Conservation (phyloP, 208 protist species). For the Strigomonas galati region DNA sequence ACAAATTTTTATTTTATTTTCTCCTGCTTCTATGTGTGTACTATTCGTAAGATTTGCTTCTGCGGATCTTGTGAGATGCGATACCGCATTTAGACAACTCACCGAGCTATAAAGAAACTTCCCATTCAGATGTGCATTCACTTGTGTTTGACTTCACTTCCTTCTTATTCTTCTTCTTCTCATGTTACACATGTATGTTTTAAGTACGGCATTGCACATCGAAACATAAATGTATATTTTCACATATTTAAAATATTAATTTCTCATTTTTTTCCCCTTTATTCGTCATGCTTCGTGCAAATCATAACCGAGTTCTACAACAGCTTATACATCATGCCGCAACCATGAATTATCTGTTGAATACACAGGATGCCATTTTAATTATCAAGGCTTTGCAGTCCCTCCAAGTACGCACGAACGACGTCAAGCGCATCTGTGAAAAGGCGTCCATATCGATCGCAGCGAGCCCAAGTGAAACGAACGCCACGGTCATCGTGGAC, state of each 20-base stretch:
- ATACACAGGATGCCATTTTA: conserved; percentile 52
- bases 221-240: neutral
- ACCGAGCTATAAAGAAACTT: too few relatives aligned
- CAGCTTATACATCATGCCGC: conserved; percentile 46
- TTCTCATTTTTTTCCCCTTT: neutral
- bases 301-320: conserved; percentile 7
- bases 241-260: too few relatives aligned
- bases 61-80: too few relatives aligned
- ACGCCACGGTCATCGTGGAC: conserved; percentile 37
- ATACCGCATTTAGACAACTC: too few relatives aligned
- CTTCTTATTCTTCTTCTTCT: too few relatives aligned
- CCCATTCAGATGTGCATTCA: too few relatives aligned
- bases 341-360: conserved; percentile 33
- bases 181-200: too few relatives aligned
- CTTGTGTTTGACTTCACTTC: too few relatives aligned
- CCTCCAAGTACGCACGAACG: conserved; percentile 33
- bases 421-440: conserved; percentile 44
- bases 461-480: conserved; percentile 28
- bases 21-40: neutral
- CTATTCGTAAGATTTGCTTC: neutral
- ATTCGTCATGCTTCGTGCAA: neutral
- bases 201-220: too few relatives aligned
- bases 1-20: neutral
- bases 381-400: conserved; percentile 40
- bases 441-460: conserved; percentile 59